phyloP scores from a whole-genome alignment of 2,329 filamentous ascomycete genomes.

The Aspergillus terreus region DNA sequence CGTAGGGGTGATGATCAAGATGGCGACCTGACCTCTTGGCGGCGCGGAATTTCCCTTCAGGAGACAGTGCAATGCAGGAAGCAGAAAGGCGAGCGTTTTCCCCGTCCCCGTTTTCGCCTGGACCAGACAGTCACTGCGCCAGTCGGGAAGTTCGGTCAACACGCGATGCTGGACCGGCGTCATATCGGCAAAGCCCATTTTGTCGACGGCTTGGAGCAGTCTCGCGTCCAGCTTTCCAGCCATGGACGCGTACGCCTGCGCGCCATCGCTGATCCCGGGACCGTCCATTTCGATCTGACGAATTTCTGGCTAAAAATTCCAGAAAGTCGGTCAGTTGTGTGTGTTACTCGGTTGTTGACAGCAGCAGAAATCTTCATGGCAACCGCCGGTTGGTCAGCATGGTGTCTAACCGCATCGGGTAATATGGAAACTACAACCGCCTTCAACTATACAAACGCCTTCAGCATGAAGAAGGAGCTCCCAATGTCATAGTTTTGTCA shows the following conservation, averaged over 20 bases:
- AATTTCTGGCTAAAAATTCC: neutral
- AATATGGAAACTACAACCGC: too few relatives aligned
- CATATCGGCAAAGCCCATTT: conserved; percentile 41
- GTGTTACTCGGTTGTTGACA: too few relatives aligned
- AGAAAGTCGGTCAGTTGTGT: too few relatives aligned
- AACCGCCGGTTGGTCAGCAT: too few relatives aligned
- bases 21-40: conserved; percentile 39
- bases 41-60: conserved; percentile 27
- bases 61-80: conserved; percentile 47
- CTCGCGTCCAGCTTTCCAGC: conserved; percentile 32
- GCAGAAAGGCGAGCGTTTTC: conserved; percentile 48
- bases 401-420: too few relatives aligned
- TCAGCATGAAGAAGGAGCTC: too few relatives aligned
- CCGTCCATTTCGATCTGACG: conserved; percentile 3
- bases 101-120: conserved; percentile 52
- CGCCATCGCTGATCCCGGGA: conserved; percentile 13
- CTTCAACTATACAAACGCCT: too few relatives aligned
- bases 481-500: too few relatives aligned
- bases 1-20: conserved; percentile 47
- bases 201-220: conserved; percentile 30
- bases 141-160: conserved; percentile 47
- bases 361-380: too few relatives aligned
- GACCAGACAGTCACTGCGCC: conserved; percentile 51
- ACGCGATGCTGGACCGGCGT: conserved; percentile 54
- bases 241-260: conserved; percentile 29